Percentiles rank a stretch among this genome's conserved stretches.
Evolutionary conservation across 2,329 filamentous ascomycete genomes (phyloP).

Genomic region (Botrytis squamosa): DNA sequence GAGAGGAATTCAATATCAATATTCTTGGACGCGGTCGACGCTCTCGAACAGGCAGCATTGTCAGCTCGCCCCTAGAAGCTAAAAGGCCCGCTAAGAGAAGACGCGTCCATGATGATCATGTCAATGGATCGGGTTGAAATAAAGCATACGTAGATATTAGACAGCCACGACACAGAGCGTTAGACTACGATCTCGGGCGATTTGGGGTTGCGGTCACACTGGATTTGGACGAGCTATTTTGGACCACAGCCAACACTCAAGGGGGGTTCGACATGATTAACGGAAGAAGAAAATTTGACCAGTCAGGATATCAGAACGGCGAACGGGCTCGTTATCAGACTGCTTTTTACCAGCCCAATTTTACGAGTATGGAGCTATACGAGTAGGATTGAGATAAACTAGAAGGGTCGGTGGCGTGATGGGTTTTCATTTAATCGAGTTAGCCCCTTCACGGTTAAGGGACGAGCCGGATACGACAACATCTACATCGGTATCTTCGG

Average conservation of each 20-base stretch:
- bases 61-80: constrained; percentile 8
- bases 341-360: not conserved
- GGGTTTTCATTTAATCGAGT: constrained; percentile 8
- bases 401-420: constrained; percentile 12
- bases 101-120: constrained; percentile 16
- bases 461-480: not conserved
- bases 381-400: constrained; percentile 7
- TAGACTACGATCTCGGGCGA: constrained; percentile 8
- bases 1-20: constrained; percentile 31
- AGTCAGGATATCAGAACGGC: constrained; percentile 6
- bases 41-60: constrained; percentile 5
- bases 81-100: constrained; percentile 17
- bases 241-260: constrained; percentile 13
- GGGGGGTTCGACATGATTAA: not conserved
- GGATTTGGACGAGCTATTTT: constrained; percentile 16
- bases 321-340: not conserved
- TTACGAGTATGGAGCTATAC: not conserved
- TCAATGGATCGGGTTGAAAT: constrained; percentile 8
- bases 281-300: constrained; percentile 3
- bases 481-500: constrained; percentile 15
- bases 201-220: constrained; percentile 16
- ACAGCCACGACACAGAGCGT: constrained; percentile 16
- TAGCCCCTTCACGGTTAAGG: constrained; percentile 3
- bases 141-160: constrained; percentile 4
- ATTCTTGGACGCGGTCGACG: constrained; percentile 1